Evolutionary conservation across 371 early-diverging fungal species (phyloP), one percentile per base, ranked within the genome.

Genomic region (Rhizopus sp.): DNA sequence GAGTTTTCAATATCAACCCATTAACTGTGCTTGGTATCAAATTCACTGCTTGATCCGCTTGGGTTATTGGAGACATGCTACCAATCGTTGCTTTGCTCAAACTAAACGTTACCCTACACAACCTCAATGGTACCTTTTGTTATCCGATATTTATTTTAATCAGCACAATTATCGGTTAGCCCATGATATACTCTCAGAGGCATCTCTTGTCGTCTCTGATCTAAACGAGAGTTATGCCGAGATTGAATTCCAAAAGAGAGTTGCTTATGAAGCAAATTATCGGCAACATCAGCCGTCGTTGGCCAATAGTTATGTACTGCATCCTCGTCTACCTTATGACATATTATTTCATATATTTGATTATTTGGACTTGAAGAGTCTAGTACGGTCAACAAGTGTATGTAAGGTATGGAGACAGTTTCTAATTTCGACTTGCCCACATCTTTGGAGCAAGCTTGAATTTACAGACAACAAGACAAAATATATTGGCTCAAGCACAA

Each of bases 381-480:
- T 69, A 31, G 70, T 59, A 2, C 46, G 46, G 8, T 70, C 68
- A 42, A 59, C 59, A 3, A 37, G 62, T 1, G 74, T 70, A 0
- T 73, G 68, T 0, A 58, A 42, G 3, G 50, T 39, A 0, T 73
- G 74, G 74, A 51, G 57, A 17, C 15, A 38, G 0, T 70, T 54
- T 39, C 40, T 70, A 3, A 30, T 48, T 0, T 15, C 50, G 6
- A 60, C 30, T 6, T 46, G 45, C 37, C 53, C 60, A 4, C 52
- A 47, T 31, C 49, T 73, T 4, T 73, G 70, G 74, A 63, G 59
- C 32, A 40, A 62, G 15, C 50, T 73, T 3, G 54, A 62, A 5
- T 64, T 73, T 41, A 10, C n/a, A 10, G 39, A 50, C 29, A 49
- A 52, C 12, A 46, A 46, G 15, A 29, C 46, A 7, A 16, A 7